Percentiles rank a stretch among this genome's conserved stretches.
Conservation (phyloP, 108 stramenopile species). For the Aurantiochytrium sp. region DNA sequence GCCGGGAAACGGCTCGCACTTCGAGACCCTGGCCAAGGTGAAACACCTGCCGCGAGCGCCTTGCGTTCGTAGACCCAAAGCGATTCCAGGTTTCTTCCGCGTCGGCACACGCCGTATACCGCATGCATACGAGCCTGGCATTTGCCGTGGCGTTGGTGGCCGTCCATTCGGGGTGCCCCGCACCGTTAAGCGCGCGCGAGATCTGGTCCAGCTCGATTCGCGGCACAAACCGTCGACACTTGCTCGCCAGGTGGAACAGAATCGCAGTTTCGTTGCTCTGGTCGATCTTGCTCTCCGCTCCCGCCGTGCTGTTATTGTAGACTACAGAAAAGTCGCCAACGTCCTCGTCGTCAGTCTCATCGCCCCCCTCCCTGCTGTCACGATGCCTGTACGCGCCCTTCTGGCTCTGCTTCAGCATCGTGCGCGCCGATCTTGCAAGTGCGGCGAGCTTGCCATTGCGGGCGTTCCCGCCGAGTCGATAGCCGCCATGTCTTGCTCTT, state of each 20-base stretch:
- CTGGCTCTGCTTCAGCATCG: background rate
- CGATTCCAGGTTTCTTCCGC: background rate
- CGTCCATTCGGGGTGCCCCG: background rate
- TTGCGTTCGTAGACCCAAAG: background rate
- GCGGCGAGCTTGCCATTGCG: background rate
- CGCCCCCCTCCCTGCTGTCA: background rate
- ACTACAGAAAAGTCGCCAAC: too few species aligned
- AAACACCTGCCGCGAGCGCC: background rate
- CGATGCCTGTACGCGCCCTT: background rate
- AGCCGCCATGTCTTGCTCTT: too few species aligned
- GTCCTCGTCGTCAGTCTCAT: too few species aligned
- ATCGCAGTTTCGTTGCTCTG: background rate
- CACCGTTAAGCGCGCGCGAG: background rate
- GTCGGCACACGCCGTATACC: background rate
- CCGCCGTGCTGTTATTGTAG: background rate
- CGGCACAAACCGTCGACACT: background rate
- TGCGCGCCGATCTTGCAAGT: too few species aligned
- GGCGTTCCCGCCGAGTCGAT: background rate
- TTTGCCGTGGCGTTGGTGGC: background rate
- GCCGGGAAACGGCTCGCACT: background rate
- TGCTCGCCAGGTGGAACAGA: background rate
- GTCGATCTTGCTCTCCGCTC: background rate
- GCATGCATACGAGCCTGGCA: background rate
- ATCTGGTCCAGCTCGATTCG: background rate
- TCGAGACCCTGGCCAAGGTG: background rate